Conservation (phyloP, 1,284 basidiomycete genomes). For the Jaminaea rosea region DNA sequence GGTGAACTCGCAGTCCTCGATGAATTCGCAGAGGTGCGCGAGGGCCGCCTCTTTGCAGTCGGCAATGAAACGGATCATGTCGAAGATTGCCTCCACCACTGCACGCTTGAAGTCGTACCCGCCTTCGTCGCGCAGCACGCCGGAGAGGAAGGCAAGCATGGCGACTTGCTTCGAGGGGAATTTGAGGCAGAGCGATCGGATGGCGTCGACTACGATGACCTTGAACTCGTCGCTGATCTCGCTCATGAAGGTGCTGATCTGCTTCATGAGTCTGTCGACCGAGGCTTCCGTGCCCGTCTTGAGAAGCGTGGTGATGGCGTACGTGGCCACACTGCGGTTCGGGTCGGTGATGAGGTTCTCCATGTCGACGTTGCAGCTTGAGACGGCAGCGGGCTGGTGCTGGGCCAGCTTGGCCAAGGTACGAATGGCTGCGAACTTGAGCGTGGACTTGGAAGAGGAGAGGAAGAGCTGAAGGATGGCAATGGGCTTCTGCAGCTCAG, state of each 20-base stretch:
- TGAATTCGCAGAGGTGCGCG: conserved; percentile 98
- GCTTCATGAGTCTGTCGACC: conserved; percentile 97
- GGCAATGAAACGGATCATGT: conserved; percentile 96
- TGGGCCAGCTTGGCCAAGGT: conserved; percentile 73
- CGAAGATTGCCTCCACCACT: conserved; percentile 98
- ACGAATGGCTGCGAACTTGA: conserved; percentile 95
- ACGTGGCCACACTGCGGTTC: conserved; percentile 94
- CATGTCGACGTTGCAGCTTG: conserved; percentile 91
- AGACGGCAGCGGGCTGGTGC: conserved; percentile 73
- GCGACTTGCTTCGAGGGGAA: conserved; percentile 87
- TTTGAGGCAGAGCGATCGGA: conserved; percentile 94
- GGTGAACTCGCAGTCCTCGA: conserved; percentile 99
- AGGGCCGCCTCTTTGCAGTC: conserved; percentile 83
- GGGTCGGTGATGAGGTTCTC: conserved; percentile 94
- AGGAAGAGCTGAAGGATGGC: conserved; percentile 46
- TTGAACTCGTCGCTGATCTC: conserved; percentile 99
- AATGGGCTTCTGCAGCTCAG: conserved; percentile 77
- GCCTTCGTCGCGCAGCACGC: conserved; percentile 60
- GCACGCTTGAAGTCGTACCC: conserved; percentile 99
- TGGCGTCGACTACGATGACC: conserved; percentile 97
- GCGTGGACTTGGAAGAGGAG: conserved; percentile 52
- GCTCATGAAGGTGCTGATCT: conserved; percentile 97
- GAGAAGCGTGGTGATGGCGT: conserved; percentile 94
- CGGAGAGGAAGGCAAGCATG: conserved; percentile 54
- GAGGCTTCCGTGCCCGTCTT: conserved; percentile 99